phyloP scores from a whole-genome alignment of 2,329 filamentous ascomycete genomes.

The Ilyonectria robusta region DNA sequence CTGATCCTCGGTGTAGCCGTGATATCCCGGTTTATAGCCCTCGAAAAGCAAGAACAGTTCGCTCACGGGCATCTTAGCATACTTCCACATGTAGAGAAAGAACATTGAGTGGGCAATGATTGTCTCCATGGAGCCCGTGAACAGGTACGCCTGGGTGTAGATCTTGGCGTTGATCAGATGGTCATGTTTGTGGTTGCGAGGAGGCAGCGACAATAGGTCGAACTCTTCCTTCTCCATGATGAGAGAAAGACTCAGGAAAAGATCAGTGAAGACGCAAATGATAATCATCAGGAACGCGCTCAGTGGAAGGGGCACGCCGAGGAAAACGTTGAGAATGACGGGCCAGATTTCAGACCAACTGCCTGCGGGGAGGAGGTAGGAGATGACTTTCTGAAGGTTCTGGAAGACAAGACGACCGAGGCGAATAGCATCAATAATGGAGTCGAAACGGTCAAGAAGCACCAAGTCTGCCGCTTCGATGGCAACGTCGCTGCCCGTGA shows the following conservation, averaged over 20 bases:
- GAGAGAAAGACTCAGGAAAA: slow-evolving; percentile 65
- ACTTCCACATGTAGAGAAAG: slow-evolving; percentile 66
- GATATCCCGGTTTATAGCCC: slow-evolving; percentile 62
- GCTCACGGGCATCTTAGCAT: slow-evolving; percentile 62
- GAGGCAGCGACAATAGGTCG: slow-evolving; percentile 65
- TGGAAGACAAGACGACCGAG: slow-evolving; percentile 58
- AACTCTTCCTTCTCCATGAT: slow-evolving; percentile 71
- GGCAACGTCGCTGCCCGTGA: slow-evolving; percentile 74
- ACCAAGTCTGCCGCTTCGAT: slow-evolving; percentile 77
- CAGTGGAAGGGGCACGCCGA: slow-evolving; percentile 66
- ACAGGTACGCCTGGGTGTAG: slow-evolving; percentile 66
- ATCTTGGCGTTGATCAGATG: slow-evolving; percentile 67
- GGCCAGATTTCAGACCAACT: slow-evolving; percentile 72
- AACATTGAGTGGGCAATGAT: slow-evolving; percentile 66
- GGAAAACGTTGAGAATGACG: slow-evolving; percentile 68
- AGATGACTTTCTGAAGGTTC: slow-evolving; percentile 59
- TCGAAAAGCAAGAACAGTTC: slow-evolving; percentile 67
- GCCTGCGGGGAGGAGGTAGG: slow-evolving; percentile 65
- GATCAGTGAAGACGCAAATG: slow-evolving; percentile 69
- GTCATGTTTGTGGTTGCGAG: slow-evolving; percentile 64
- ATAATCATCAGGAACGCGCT: slow-evolving; percentile 71
- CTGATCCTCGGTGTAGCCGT: slow-evolving; percentile 62
- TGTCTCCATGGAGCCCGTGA: slow-evolving; percentile 67
- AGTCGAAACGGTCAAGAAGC: slow-evolving; percentile 79
- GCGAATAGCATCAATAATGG: slow-evolving; percentile 76